Evolutionary conservation across 106 monocot genomes (phyloP).

Genomic region (Acorus calamus): DNA sequence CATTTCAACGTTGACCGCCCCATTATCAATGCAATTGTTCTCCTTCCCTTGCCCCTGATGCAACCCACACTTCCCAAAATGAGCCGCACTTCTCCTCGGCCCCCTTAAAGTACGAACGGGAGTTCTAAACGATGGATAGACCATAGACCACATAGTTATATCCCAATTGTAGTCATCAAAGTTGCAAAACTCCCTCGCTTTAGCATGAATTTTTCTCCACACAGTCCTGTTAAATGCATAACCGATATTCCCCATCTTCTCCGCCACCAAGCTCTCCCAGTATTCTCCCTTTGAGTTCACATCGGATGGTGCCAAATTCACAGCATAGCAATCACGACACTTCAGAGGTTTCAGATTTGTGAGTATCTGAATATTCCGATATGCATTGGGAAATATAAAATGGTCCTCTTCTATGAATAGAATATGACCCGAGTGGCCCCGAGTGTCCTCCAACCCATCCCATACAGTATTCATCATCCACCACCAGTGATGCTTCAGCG

Average conservation of each 20-base stretch:
- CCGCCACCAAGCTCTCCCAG: conserved; percentile 52
- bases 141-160: conserved; percentile 94
- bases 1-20: conserved; percentile 29
- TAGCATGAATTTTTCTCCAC: conserved; percentile 84
- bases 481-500: conserved; percentile 99
- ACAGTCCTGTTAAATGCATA: conserved; percentile 87
- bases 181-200: conserved; percentile 71
- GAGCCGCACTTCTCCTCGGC: conserved; percentile 64
- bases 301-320: conserved; percentile 81
- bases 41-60: conserved; percentile 79
- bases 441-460: conserved; percentile 81
- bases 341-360: conserved; percentile 46
- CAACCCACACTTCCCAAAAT: conserved; percentile 94
- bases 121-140: conserved; percentile 75
- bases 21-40: conserved; percentile 56
- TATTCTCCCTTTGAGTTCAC: conserved; percentile 75
- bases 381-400: conserved; percentile 88
- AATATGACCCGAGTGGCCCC: conserved; percentile 46
- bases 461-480: conserved; percentile 99
- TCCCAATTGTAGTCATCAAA: conserved; percentile 99
- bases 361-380: conserved; percentile 68
- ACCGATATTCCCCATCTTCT: conserved; percentile 93
- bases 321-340: conserved; percentile 75
- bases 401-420: conserved; percentile 98
- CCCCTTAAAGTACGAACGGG: conserved; percentile 71